These are phyloP conservation scores for Pyrus bretschneideri DNA, from an alignment of 306 rosid genomes.

Conservation along the genomic window DNA sequence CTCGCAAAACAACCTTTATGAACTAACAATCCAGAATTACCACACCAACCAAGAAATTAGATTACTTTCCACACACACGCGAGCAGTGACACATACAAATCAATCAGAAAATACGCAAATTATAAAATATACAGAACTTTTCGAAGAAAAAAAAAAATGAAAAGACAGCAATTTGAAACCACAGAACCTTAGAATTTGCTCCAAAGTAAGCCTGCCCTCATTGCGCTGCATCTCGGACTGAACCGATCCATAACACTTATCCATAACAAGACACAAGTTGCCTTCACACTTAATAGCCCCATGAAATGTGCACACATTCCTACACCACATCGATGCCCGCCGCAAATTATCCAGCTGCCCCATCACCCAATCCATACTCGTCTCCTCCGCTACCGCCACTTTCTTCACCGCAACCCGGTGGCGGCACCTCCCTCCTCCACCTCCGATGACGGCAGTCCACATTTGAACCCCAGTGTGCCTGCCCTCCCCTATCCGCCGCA, in stretches of 20 bases:
- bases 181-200: slow-evolving; percentile 88
- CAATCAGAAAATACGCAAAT: background rate
- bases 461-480: slow-evolving; percentile 68
- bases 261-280: slow-evolving; percentile 81
- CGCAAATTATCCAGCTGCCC: slow-evolving; percentile 78
- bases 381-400: slow-evolving; percentile 49
- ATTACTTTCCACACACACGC: background rate
- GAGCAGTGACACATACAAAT: background rate
- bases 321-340: slow-evolving; percentile 93
- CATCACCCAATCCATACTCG: slow-evolving; percentile 77
- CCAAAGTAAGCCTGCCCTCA: slow-evolving; percentile 94
- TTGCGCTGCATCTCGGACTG: slow-evolving; percentile 91
- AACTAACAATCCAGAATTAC: background rate
- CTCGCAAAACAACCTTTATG: background rate
- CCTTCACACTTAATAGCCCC: slow-evolving; percentile 72
- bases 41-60: background rate
- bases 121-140: background rate
- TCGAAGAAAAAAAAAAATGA: background rate
- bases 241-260: slow-evolving; percentile 78
- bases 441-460: slow-evolving; percentile 75
- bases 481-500: slow-evolving; percentile 69
- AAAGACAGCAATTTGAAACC: background rate
- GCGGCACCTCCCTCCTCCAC: slow-evolving; percentile 56
- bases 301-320: slow-evolving; percentile 94
- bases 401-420: slow-evolving; percentile 84